Evolutionary conservation across 257 asterid species (phyloP), one percentile per base, ranked within the genome.

Genomic region (Cynanchum wilfordii): DNA sequence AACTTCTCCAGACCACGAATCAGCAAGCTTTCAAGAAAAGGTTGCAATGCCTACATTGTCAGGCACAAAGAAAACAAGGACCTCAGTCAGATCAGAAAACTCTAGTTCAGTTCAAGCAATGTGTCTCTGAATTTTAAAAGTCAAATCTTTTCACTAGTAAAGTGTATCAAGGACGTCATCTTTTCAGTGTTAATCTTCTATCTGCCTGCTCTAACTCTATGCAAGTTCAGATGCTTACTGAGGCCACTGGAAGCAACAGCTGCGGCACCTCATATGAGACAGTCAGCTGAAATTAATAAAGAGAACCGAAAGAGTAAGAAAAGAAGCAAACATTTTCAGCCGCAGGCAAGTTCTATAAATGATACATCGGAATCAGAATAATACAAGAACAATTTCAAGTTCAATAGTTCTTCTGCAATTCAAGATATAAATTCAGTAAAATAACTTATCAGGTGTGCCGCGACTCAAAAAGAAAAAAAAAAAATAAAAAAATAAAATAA

Each of bases 191-290:
- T 15, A 24, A 22, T 29, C 57, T n/a, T n/a, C n/a, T n/a, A n/a
- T n/a, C n/a, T n/a, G n/a, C n/a, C n/a, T n/a, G n/a, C 11, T 5
- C 3, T 33, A 51, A 20, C 10, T 5, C 20, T 54, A 19, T 25
- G 25, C n/a, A 29, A 60, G 45, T 77, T 71, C 19, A 68, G 67
- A 66, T 59, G 78, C 97, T 85, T 82, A 91, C 99, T 49, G 99
- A 86, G 75, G 97, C 93, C 83, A 94, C 97, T 63, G 99, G 99
- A 77, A 65, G 73, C 85, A 94, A 85, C 76, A 91, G 81, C 81
- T 80, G 93, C 71, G 96, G 97, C 67, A 91, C 93, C 89, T 94
- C 99, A 74, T 89, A 91, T n/a, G 99, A 94, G 76, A 89, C 90
- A 2, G 96, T 91, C 24, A 94, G 91, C 99, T 91, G 95, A 84